A percentile compares a stretch with the other conserved stretches of the same genome.
phyloP scores from a whole-genome alignment of 2,329 filamentous ascomycete genomes.

The Aspergillus tubingensis region DNA sequence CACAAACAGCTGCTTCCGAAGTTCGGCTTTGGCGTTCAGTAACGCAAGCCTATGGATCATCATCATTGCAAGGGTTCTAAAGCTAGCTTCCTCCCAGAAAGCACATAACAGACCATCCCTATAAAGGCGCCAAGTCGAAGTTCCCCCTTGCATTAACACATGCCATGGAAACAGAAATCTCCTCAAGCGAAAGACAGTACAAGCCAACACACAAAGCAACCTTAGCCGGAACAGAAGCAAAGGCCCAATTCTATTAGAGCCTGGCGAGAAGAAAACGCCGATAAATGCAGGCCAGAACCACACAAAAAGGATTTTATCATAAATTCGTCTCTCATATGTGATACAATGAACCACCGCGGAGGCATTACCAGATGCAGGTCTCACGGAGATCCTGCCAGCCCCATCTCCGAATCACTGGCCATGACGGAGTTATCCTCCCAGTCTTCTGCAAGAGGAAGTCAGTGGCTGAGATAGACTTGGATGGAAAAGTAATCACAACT shows the following conservation, averaged over 20 bases:
- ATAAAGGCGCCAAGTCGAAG: not conserved
- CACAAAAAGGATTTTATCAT: constrained; percentile 21
- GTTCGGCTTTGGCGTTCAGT: no score
- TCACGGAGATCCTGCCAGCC: constrained; percentile 40
- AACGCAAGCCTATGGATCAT: not conserved
- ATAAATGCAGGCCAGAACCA: constrained; percentile 24
- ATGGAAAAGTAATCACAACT: constrained; percentile 24
- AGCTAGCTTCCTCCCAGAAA: not conserved
- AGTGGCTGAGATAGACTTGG: constrained; percentile 37
- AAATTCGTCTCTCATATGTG: constrained; percentile 32
- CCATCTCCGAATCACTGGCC: constrained; percentile 45
- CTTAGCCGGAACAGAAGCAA: constrained; percentile 11
- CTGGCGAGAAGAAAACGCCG: constrained; percentile 25
- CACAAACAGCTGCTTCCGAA: no score
- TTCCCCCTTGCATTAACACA: not conserved
- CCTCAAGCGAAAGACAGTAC: constrained; percentile 3
- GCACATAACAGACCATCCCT: not conserved
- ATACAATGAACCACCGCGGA: constrained; percentile 18
- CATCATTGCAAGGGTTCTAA: not conserved
- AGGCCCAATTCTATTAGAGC: constrained; percentile 15
- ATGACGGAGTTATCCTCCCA: constrained; percentile 47
- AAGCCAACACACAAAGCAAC: constrained; percentile 11
- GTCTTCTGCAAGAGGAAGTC: constrained; percentile 43
- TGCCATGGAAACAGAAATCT: not conserved
- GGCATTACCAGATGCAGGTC: not conserved